Evolutionary conservation across 129 eudicot species (phyloP).

Genomic region (Ambrosia trifida): DNA sequence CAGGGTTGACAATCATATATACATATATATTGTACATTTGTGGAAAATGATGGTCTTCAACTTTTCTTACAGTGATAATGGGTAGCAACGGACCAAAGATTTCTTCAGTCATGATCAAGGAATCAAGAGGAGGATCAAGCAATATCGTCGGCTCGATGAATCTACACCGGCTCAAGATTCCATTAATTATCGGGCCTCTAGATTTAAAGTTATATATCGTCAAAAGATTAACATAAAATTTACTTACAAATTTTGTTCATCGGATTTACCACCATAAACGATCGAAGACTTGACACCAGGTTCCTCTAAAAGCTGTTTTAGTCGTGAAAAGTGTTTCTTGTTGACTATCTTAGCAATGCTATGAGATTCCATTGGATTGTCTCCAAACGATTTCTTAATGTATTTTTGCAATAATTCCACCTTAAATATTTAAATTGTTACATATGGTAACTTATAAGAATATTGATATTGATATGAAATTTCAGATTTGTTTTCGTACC

Average conservation of each 20-base stretch:
- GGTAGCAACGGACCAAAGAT: slow-evolving; percentile 96
- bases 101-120: slow-evolving; percentile 81
- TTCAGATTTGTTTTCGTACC: slow-evolving; percentile 37
- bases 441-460: not conserved
- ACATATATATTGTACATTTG: not conserved
- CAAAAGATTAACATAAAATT: not conserved
- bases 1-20: slow-evolving; percentile 8
- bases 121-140: slow-evolving; percentile 79
- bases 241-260: slow-evolving; percentile 74
- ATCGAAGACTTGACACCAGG: slow-evolving; percentile 58
- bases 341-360: slow-evolving; percentile 61
- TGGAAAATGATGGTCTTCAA: not conserved
- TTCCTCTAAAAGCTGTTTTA: slow-evolving; percentile 58
- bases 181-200: not conserved
- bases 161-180: slow-evolving; percentile 32
- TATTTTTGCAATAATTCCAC: slow-evolving; percentile 49
- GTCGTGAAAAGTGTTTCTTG: slow-evolving; percentile 56
- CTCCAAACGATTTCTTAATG: slow-evolving; percentile 58
- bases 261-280: slow-evolving; percentile 62
- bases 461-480: not conserved
- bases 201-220: not conserved
- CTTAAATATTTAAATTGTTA: slow-evolving; percentile 28
- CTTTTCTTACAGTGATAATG: slow-evolving; percentile 61
- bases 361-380: slow-evolving; percentile 54
- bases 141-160: slow-evolving; percentile 84